Base-by-base conservation (phyloP, 2,329 filamentous ascomycete genomes). In the Paramyrothecium sp. region DNA sequence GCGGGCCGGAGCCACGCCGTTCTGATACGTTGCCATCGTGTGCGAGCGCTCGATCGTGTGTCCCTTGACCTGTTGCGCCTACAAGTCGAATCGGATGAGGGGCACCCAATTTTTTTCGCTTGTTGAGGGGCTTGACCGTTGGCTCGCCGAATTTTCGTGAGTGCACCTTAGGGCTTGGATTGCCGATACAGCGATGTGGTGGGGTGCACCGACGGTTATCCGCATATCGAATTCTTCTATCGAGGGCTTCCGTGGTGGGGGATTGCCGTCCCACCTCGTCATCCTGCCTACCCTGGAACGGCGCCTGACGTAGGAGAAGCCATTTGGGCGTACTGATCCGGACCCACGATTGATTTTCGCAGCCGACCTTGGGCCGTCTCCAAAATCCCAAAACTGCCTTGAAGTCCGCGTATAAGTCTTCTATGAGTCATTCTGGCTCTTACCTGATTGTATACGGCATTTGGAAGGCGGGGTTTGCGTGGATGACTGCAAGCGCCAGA, bases 21-120 rank as follows among this genome's bases (percentile, higher is more conserved):
- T 88, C 71, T 85, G 81, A 71, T 83, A 85, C 65, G 76, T 79
- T 75, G 82, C 85, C 86, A 89, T 89, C 58, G 63, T 73, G 54
- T 66, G 33, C 51, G 63, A 61, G 56, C 59, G 62, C 60, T 62
- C 61, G 60, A 61, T 64, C 63, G 68, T 69, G 68, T 69, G 60
- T 59, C 61, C 61, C 60, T 58, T 62, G 62, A 54, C 60, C 54
- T 57, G 61, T 65, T 60, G 59, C 61, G 53, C 62, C 57, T 58
- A 59, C 58, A 64, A 60, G 64, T 69, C 60, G 61, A 54, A 22
- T 54, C 62, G 67, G 67, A 65, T 70, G 69, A 71, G 64, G 61
- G 63, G 64, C 63, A 65, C 65, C 66, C 67, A 67, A 73, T 70
- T 20, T 73, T 75, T 72, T 74, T 67, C 70, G 63, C 66, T 62